Percentiles rank a stretch among this genome's conserved stretches.
Evolutionary conservation across 2,329 filamentous ascomycete species (phyloP).

Genomic region (Orbilia ellipsospora): DNA sequence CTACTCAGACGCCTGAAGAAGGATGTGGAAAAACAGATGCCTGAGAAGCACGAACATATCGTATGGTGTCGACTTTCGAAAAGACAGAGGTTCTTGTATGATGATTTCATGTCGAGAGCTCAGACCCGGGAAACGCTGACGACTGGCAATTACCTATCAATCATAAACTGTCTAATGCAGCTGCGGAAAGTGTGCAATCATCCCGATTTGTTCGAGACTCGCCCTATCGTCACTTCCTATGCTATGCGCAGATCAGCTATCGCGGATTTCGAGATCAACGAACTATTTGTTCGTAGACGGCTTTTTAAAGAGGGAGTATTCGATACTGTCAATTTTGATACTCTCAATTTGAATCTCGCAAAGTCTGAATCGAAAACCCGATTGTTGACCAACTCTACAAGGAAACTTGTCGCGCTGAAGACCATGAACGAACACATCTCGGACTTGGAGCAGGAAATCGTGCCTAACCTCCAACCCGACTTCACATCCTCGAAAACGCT

Average conservation of each 20-base stretch:
- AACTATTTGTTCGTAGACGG: constrained; percentile 74
- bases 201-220: constrained; percentile 93
- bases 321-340: constrained; percentile 75
- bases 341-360: constrained; percentile 77
- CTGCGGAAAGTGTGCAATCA: constrained; percentile 98
- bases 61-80: constrained; percentile 96
- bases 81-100: constrained; percentile 92
- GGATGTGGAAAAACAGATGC: constrained; percentile 99
- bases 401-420: constrained; percentile 56
- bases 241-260: constrained; percentile 84
- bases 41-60: constrained; percentile 96
- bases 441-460: constrained; percentile 42
- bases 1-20: constrained; percentile 89
- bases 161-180: constrained; percentile 98
- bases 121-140: constrained; percentile 89
- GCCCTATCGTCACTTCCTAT: constrained; percentile 96
- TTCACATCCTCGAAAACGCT: constrained; percentile 62
- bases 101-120: constrained; percentile 90
- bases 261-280: constrained; percentile 78
- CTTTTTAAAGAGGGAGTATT: constrained; percentile 72
- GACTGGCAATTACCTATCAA: constrained; percentile 94
- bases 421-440: constrained; percentile 56
- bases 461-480: constrained; percentile 61
- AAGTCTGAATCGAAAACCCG: constrained; percentile 59
- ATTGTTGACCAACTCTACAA: constrained; percentile 40